These are phyloP conservation scores for Acorus gramineus DNA, from an alignment of 106 monocot species.

Conservation along the genomic window DNA sequence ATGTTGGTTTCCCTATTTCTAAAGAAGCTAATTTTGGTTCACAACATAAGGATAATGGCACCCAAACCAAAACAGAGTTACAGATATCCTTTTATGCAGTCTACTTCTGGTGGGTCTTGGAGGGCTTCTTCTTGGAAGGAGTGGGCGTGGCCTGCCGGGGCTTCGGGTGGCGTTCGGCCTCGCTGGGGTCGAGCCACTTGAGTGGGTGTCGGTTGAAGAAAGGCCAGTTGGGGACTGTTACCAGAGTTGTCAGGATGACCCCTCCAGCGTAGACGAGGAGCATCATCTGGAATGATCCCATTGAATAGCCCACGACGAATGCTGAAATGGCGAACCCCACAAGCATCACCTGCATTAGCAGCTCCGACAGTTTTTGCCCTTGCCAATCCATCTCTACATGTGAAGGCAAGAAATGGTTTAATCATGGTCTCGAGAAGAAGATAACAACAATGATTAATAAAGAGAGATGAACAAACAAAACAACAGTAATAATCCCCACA, in stretches of 20 bases:
- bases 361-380: conserved; percentile 75
- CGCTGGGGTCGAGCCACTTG: conserved; percentile 69
- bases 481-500: too few relatives aligned
- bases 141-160: conserved; percentile 27
- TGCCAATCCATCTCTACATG: conserved; percentile 85
- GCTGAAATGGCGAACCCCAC: conserved; percentile 45
- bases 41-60: too few relatives aligned
- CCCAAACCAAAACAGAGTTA: background rate
- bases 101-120: conserved; percentile 54
- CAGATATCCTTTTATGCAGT: background rate
- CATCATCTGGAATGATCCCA: conserved; percentile 70
- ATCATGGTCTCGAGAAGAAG: background rate
- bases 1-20: too few relatives aligned
- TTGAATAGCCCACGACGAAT: conserved; percentile 47
- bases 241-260: conserved; percentile 65
- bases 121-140: conserved; percentile 44
- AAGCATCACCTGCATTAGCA: conserved; percentile 81
- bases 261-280: conserved; percentile 72
- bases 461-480: too few relatives aligned
- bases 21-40: too few relatives aligned
- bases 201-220: conserved; percentile 73
- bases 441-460: too few relatives aligned
- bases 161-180: conserved; percentile 62
- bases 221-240: conserved; percentile 83
- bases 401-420: background rate